Percentiles rank a stretch among this genome's conserved stretches.
Conservation (phyloP, 192 early-diverging fungal genomes). For the Obelidium mucronatum region DNA sequence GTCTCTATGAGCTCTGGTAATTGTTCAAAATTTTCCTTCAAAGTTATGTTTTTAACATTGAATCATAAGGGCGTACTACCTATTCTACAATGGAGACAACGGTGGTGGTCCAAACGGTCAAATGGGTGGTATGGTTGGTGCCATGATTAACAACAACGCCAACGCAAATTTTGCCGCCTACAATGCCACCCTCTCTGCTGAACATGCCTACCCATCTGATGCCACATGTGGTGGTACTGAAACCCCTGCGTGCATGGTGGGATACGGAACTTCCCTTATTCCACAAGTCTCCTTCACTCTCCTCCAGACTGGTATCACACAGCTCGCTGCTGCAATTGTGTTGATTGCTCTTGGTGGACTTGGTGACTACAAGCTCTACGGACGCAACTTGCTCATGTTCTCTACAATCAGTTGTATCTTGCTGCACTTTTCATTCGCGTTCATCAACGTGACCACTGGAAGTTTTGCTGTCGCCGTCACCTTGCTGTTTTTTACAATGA, state of each 20-base stretch:
- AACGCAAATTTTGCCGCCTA: neutral
- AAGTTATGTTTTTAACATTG: neutral
- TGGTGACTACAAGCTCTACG: conserved; percentile 14
- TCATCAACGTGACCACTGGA: neutral
- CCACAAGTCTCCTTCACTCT: conserved; percentile 13
- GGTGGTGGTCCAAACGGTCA: conserved; percentile 25
- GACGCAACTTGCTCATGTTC: conserved; percentile 14
- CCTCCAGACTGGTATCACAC: neutral
- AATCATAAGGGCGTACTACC: conserved; percentile 34
- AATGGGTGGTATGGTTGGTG: neutral
- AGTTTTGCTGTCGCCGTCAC: neutral
- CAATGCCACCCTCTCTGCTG: conserved; percentile 2
- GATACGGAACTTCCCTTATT: neutral
- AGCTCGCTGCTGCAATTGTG: conserved; percentile 18
- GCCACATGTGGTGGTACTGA: conserved; percentile 2
- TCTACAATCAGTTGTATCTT: neutral
- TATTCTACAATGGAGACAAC: conserved; percentile 34
- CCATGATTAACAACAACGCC: conserved; percentile 12
- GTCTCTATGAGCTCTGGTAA: conserved; percentile 7
- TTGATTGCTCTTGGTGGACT: conserved; percentile 17
- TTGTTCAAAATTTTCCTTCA: no score
- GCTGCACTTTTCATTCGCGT: conserved; percentile 5
- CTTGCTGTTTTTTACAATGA: neutral
- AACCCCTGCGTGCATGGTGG: conserved; percentile 22
- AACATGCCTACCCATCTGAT: neutral